phyloP scores from a whole-genome alignment of 495 filamentous ascomycete genomes.

The Podospora sp. region DNA sequence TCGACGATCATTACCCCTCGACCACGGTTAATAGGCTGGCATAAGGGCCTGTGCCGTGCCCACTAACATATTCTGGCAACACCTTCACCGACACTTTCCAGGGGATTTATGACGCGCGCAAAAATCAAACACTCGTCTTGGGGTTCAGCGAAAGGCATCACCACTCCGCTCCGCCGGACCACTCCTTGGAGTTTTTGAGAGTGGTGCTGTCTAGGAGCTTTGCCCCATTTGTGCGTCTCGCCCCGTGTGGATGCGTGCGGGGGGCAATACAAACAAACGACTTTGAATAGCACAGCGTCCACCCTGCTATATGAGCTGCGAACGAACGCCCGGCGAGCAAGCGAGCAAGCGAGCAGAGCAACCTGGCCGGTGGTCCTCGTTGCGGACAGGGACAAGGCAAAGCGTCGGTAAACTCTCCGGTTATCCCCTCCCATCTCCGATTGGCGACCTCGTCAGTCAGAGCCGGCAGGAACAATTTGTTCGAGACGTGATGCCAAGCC shows the following conservation, averaged over 20 bases:
- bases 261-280: not conserved
- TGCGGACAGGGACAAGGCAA: constrained; percentile 10
- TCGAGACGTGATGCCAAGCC: constrained; percentile 11
- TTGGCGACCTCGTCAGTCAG: constrained; percentile 4
- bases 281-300: not conserved
- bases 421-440: constrained; percentile 17
- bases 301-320: not conserved
- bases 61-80: not conserved
- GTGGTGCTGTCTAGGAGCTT: not conserved
- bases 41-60: constrained; percentile 8
- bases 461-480: constrained; percentile 8
- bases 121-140: not conserved
- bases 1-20: constrained; percentile 19
- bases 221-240: not conserved
- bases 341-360: constrained; percentile 6
- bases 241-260: not conserved
- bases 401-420: not conserved
- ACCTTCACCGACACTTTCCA: not conserved
- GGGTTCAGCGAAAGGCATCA: not conserved
- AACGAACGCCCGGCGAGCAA: not conserved
- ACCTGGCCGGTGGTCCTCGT: constrained; percentile 10
- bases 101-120: not conserved
- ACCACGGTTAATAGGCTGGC: constrained; percentile 13
- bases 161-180: not conserved
- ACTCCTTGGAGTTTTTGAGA: not conserved